Evolutionary conservation across 495 filamentous ascomycete genomes (phyloP), one percentile per base, ranked within the genome.

Genomic region (Chlorociboria aeruginascens): DNA sequence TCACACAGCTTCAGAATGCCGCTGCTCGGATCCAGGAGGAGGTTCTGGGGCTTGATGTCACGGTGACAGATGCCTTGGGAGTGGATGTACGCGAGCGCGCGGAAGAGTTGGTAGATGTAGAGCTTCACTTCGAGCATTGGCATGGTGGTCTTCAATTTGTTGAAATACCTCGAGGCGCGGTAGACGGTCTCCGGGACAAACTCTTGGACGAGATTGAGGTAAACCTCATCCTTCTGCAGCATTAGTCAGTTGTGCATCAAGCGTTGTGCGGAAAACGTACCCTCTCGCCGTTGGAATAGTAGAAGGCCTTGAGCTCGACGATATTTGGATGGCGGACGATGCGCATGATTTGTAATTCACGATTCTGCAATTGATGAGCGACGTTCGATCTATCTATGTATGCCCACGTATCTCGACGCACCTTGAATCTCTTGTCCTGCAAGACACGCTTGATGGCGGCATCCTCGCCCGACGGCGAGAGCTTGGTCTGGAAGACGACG

Each of bases 111-210:
- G 67, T 99, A 99, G 63, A 95, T 97, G 72, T 96, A 99, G 41
- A 99, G 82, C 69, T 99, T 99, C 60, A 97, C 88, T 64, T 97
- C 92, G 44, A 99, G 76, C 63, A 87, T 95, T 20, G 92, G 92
- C 92, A 99, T 99, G 12, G 93, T 96, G 6, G 92, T 95, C 78
- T 99, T 99, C 78, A 97, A 79, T 72, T 97, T 99, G 73, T 94
- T 96, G 76, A 97, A 99, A 69, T 95, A 96, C 41, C 92, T 78
- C 37, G 92, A 97, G n/a, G 92, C 93, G 49, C 93, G 79, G 65
- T 97, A 99, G 32, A 99, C 93, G 0, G 92, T 97, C 70, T 97
- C 92, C 8, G 93, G 93, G 42, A 99, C 93, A 62, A 88, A 99
- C 64, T 99, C 92, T 58, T 97, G 83, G 40, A 99, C 89, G 35